A percentile compares a stretch with the other conserved stretches of the same genome.
These are phyloP conservation scores for Tylopilus plumbeoviolaceoides DNA, from an alignment of 768 basidiomycete genomes.

Conservation along the genomic window DNA sequence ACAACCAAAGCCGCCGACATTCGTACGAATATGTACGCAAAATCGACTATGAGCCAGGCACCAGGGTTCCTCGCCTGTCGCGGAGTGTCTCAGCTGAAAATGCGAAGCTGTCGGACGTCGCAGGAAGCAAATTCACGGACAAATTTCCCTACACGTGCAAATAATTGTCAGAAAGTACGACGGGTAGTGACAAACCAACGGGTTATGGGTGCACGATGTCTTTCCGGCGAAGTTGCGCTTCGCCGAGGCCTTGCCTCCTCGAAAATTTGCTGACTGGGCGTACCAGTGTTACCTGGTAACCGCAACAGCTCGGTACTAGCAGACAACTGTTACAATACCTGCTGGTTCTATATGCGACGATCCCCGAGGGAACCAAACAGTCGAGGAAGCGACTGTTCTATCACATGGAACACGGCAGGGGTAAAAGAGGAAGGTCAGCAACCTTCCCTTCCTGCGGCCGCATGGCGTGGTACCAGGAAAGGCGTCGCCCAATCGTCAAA, in stretches of 20 bases:
- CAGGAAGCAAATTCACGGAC: conserved; percentile 3
- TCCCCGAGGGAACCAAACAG: background rate
- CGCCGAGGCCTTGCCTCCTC: background rate
- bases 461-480: background rate
- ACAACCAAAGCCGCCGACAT: background rate
- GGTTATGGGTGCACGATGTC: no score
- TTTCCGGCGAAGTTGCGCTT: background rate
- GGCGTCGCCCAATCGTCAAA: background rate
- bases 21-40: background rate
- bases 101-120: conserved; percentile 1
- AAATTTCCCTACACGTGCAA: background rate
- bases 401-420: background rate
- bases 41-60: background rate
- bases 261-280: background rate
- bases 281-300: conserved; percentile 6
- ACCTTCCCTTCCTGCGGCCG: background rate
- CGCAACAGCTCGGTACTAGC: background rate
- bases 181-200: background rate
- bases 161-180: conserved; percentile 1
- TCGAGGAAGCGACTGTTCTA: background rate
- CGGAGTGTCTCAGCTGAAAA: conserved; percentile 9
- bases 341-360: background rate
- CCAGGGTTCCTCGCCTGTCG: conserved; percentile 1
- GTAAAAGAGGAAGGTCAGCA: background rate
- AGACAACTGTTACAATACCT: background rate